Conservation (phyloP, 805 yeast genomes). For the Wickerhamomyces rabaulensis region DNA sequence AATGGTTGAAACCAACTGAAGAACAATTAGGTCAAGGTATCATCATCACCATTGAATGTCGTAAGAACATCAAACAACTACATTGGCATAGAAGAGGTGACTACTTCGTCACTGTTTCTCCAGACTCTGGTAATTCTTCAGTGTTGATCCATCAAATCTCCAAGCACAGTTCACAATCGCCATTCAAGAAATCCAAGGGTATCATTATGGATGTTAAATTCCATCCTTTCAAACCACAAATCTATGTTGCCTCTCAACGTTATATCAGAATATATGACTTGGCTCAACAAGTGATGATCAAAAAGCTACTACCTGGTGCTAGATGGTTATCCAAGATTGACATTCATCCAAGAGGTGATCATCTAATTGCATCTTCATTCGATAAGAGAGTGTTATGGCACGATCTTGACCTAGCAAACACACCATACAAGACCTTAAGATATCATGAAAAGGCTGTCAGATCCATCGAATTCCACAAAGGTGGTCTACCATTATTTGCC, state of each 20-base stretch:
- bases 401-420: constrained; percentile 80
- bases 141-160: constrained; percentile 93
- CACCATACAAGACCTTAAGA: constrained; percentile 93
- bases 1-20: constrained; percentile 78
- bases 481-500: constrained; percentile 82
- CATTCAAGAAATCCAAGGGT: constrained; percentile 90
- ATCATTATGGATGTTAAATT: constrained; percentile 93
- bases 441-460: constrained; percentile 95
- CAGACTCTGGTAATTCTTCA: constrained; percentile 82
- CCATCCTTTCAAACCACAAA: constrained; percentile 94
- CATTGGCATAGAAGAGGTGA: constrained; percentile 98
- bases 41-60: constrained; percentile 63
- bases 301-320: constrained; percentile 91
- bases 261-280: constrained; percentile 87
- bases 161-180: constrained; percentile 91
- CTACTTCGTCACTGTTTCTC: constrained; percentile 94
- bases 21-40: constrained; percentile 63
- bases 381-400: constrained; percentile 98
- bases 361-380: constrained; percentile 84
- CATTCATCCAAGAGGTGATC: constrained; percentile 95
- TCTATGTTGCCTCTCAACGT: constrained; percentile 91
- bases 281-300: constrained; percentile 75
- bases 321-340: constrained; percentile 90
- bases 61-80: constrained; percentile 66
- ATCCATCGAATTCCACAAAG: constrained; percentile 79